phyloP scores from a whole-genome alignment of 129 eudicot genomes.

The Chrysanthemum makinoi region DNA sequence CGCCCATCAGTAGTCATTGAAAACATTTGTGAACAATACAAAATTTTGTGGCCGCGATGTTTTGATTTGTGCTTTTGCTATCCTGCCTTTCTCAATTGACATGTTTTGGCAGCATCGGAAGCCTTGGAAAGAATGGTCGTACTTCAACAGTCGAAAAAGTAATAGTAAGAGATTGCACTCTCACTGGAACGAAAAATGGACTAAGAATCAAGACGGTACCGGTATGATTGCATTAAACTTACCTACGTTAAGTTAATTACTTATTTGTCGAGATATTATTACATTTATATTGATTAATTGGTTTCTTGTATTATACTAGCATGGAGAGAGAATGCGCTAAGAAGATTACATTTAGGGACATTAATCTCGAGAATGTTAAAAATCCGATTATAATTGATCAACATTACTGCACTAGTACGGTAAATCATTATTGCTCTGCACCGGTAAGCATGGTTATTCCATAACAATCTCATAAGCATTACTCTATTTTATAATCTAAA shows the following conservation, averaged over 20 bases:
- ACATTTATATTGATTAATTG: background rate
- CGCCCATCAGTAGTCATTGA: conserved; percentile 2
- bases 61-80: background rate
- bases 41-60: background rate
- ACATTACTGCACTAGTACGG: conserved; percentile 17
- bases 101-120: conserved; percentile 31
- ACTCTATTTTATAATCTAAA: background rate
- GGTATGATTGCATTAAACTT: background rate
- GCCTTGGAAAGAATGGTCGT: conserved; percentile 31
- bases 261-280: background rate
- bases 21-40: background rate
- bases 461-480: background rate
- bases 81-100: background rate
- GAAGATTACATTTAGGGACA: conserved; percentile 24
- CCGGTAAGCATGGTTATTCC: background rate
- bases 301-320: conserved; percentile 9
- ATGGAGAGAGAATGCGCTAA: conserved; percentile 33
- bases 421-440: background rate
- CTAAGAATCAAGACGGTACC: conserved; percentile 7
- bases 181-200: conserved; percentile 14
- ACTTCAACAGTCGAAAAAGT: conserved; percentile 14
- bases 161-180: background rate
- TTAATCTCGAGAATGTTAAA: conserved; percentile 17
- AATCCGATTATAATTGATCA: conserved; percentile 47
- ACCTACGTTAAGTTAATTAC: background rate